These are phyloP conservation scores for Reticulascus tulasneorum DNA, from an alignment of 2,329 filamentous ascomycete species.

Conservation along the genomic window DNA sequence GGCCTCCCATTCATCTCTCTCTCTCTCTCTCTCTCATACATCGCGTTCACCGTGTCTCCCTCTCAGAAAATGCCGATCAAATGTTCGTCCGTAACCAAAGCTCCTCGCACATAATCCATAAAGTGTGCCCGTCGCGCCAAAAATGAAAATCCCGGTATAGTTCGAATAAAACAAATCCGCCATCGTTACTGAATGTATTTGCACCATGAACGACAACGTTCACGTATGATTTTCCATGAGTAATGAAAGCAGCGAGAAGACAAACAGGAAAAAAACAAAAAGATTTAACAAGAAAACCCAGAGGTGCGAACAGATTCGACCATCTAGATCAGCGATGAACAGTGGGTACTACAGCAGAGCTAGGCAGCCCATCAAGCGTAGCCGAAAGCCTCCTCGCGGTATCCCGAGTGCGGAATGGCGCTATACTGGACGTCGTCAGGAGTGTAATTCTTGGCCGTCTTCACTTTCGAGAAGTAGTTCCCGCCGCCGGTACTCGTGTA, in stretches of 20 bases:
- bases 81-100: too few species aligned
- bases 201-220: conserved; percentile 7
- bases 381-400: conserved; percentile 17
- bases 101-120: too few species aligned
- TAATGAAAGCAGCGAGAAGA: conserved; percentile 11
- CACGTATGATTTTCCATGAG: conserved; percentile 12
- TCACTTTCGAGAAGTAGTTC: conserved; percentile 26
- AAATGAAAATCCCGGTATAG: too few species aligned
- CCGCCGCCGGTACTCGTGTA: conserved; percentile 22
- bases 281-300: not conserved
- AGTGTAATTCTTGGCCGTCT: conserved; percentile 26
- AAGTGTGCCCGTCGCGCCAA: too few species aligned
- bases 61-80: conserved; percentile 14
- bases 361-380: not conserved
- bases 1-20: too few species aligned
- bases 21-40: too few species aligned
- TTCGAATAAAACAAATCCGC: conserved; percentile 14
- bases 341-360: too few species aligned
- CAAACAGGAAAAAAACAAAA: conserved; percentile 1
- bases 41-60: too few species aligned
- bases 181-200: conserved; percentile 14
- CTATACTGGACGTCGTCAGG: conserved; percentile 28
- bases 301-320: not conserved
- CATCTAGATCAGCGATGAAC: too few species aligned
- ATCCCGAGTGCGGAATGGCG: conserved; percentile 19